phyloP scores from a whole-genome alignment of 192 early-diverging fungal genomes.

The Linderina pennispora region DNA sequence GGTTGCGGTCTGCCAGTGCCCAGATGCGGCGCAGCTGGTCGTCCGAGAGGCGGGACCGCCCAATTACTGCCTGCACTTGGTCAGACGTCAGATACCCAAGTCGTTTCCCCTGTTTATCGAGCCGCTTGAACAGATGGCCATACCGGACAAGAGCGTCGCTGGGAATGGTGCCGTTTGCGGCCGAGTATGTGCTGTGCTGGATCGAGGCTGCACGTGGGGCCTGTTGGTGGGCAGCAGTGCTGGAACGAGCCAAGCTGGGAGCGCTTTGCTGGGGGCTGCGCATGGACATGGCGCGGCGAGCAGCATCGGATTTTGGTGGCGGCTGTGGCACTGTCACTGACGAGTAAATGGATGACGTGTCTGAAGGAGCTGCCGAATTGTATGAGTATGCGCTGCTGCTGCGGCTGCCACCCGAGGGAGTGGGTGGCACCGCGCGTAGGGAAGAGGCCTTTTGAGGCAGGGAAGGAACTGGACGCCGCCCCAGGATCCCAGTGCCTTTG shows the following conservation, averaged over 20 bases:
- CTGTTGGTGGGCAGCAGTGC: too few relatives aligned
- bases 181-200: neutral
- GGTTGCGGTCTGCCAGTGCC: constrained; percentile 28
- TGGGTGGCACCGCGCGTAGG: too few relatives aligned
- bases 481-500: constrained; percentile 1
- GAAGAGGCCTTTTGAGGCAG: too few relatives aligned
- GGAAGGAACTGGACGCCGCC: neutral
- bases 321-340: too few relatives aligned
- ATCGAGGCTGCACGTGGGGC: neutral
- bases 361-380: too few relatives aligned
- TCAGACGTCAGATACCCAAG: constrained; percentile 15
- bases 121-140: constrained; percentile 16
- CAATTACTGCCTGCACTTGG: constrained; percentile 18
- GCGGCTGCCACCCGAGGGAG: too few relatives aligned
- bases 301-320: neutral
- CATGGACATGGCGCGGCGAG: neutral
- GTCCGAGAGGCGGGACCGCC: constrained; percentile 19
- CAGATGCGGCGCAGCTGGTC: constrained; percentile 27
- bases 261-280: too few relatives aligned
- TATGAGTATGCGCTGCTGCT: too few relatives aligned
- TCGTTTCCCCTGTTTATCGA: constrained; percentile 20
- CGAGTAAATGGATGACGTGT: too few relatives aligned
- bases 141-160: constrained; percentile 19
- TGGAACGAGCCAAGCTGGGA: too few relatives aligned
- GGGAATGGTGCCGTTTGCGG: constrained; percentile 1